Evolutionary conservation across 2,329 filamentous ascomycete genomes (phyloP).

Genomic region (Colletotrichum lini): DNA sequence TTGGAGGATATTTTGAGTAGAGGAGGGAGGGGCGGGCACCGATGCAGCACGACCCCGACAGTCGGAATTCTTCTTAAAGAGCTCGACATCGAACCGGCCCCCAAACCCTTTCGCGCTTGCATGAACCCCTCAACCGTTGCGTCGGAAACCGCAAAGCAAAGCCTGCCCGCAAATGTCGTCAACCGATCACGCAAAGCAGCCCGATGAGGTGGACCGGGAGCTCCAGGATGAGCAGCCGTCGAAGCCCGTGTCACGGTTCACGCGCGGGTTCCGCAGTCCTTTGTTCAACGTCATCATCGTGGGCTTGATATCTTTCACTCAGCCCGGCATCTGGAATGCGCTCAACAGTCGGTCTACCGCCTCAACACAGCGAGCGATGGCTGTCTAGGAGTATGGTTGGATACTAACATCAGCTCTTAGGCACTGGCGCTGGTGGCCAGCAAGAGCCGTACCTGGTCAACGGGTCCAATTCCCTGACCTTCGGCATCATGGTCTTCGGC

Average conservation of each 20-base stretch:
- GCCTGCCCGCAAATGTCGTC: conserved; percentile 24
- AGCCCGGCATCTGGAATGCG: conserved; percentile 64
- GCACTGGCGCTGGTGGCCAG: conserved; percentile 74
- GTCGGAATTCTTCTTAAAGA: neutral
- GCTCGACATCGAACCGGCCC: conserved; percentile 6
- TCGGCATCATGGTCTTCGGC: conserved; percentile 65
- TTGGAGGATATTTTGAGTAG: no score
- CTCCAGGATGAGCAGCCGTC: conserved; percentile 22
- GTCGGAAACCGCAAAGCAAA: conserved; percentile 26
- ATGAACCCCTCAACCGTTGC: conserved; percentile 17
- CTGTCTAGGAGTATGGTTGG: no score
- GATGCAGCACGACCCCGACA: no score
- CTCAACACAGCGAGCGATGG: no score
- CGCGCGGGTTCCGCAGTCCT: conserved; percentile 59
- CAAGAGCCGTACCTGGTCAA: conserved; percentile 78
- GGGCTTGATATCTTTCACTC: conserved; percentile 60
- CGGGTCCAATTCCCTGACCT: conserved; percentile 78
- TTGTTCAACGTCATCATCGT: conserved; percentile 63
- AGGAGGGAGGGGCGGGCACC: neutral
- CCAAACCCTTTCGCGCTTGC: conserved; percentile 16
- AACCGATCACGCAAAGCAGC: conserved; percentile 28
- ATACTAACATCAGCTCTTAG: conserved; percentile 10
- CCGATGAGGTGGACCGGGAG: conserved; percentile 28
- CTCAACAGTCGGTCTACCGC: conserved; percentile 53
- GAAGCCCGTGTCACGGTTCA: conserved; percentile 50